phyloP scores from a whole-genome alignment of 306 rosid genomes.

The Oemleria cerasiformis region DNA sequence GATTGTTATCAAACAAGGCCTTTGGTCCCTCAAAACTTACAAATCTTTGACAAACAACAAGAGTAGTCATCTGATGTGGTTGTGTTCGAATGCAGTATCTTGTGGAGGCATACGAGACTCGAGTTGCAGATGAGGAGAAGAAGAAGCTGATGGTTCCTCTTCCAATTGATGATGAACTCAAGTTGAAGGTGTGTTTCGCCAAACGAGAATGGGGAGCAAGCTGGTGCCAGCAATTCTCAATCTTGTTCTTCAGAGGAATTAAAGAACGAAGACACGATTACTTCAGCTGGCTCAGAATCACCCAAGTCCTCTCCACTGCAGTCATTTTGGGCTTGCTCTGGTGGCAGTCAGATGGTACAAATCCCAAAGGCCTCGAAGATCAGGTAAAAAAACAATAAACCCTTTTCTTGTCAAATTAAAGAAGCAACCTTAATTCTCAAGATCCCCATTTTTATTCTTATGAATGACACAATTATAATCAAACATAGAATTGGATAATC shows the following conservation, averaged over 20 bases:
- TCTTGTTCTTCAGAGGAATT: constrained; percentile 77
- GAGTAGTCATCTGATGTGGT: constrained; percentile 6
- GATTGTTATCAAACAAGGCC: too few species aligned
- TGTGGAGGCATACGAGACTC: constrained; percentile 79
- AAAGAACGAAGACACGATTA: constrained; percentile 87
- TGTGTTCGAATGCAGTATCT: constrained; percentile 51
- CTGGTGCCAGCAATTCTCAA: constrained; percentile 79
- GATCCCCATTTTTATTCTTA: not conserved
- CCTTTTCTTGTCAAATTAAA: constrained; percentile 16
- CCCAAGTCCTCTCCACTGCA: constrained; percentile 94
- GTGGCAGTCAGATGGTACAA: constrained; percentile 81
- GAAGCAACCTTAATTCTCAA: not conserved
- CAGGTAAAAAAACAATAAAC: constrained; percentile 48
- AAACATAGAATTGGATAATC: too few species aligned
- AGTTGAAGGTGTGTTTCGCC: constrained; percentile 41
- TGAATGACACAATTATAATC: too few species aligned
- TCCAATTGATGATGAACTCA: constrained; percentile 61
- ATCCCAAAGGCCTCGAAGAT: constrained; percentile 69
- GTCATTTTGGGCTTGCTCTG: constrained; percentile 92
- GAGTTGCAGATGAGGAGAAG: constrained; percentile 76
- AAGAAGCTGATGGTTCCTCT: constrained; percentile 55
- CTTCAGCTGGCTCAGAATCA: constrained; percentile 92
- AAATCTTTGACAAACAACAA: not conserved
- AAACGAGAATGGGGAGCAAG: constrained; percentile 84
- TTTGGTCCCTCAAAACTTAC: too few species aligned